Conservation (phyloP, 108 stramenopile genomes). For the Cyclotella cryptica region DNA sequence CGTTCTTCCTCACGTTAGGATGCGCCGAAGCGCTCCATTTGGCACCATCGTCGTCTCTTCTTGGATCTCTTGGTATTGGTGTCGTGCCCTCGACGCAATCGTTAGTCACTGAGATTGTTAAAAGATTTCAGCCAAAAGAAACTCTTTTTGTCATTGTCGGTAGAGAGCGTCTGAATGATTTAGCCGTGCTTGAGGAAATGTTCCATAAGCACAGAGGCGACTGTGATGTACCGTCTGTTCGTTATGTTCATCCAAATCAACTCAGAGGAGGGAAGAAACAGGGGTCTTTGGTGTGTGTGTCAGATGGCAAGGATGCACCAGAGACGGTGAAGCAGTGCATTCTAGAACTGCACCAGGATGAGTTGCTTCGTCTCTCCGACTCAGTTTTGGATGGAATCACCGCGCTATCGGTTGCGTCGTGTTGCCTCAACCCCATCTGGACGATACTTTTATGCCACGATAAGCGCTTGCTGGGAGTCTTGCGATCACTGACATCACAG, state of each 20-base stretch:
- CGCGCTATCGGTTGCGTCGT: not conserved
- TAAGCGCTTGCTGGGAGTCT: not conserved
- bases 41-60: not conserved
- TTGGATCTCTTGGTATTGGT: not conserved
- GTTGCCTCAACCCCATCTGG: slow-evolving; percentile 5
- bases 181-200: not conserved
- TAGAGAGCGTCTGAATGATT: not conserved
- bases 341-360: slow-evolving; percentile 3
- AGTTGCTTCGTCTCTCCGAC: not conserved
- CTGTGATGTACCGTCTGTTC: not conserved
- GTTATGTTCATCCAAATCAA: slow-evolving; percentile 5
- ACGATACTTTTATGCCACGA: not conserved
- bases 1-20: not conserved
- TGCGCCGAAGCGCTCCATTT: not conserved
- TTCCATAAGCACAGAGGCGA: not conserved
- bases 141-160: not conserved
- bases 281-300: slow-evolving; percentile 3
- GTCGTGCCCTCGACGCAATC: not conserved
- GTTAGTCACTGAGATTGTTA: not conserved
- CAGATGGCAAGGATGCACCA: not conserved
- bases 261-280: not conserved
- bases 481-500: not conserved
- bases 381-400: not conserved
- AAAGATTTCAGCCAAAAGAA: not conserved
- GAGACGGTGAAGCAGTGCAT: slow-evolving; percentile 2